Base-by-base conservation (phyloP, 1,284 basidiomycete genomes). In the Heterobasidion occidentale region DNA sequence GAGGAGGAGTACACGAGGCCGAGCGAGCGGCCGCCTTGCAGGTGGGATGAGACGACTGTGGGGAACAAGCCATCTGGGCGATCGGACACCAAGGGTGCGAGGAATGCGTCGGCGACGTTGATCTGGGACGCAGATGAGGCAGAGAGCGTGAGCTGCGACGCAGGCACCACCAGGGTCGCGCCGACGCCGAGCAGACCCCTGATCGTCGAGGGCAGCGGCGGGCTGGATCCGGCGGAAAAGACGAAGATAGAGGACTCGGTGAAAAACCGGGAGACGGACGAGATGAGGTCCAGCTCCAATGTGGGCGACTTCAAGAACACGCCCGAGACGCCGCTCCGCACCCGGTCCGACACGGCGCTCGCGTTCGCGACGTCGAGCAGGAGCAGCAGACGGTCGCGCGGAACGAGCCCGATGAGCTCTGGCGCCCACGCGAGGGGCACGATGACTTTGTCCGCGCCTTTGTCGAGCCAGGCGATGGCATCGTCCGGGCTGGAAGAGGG, bases 1-100 rank as follows among this genome's bases (percentile, higher is more conserved):
- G 71, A 67, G 12, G 97, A 99, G n/a, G 97, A 99, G 75, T 99
- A 99, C 49, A 98, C 97, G 55, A 99, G 83, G 17, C 97, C 97
- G 17, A 99, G 83, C 1, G 90, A 82, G 58, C 87, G 84, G 12
- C 90, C 87, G 14, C 81, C 82, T 60, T 84, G 80, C n/a, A 78
- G 78, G 61, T 84, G 77, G 2, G 90, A 88, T 19, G 86, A 84
- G 46, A 99, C 90, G 54, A 98, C 80, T 17, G 97, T 99, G 0
- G 95, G 90, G 71, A 93, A 95, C 47, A 99, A 81, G 17, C 92
- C 93, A 68, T 99, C 97, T 3, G 86, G 78, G 53, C 97, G 85
- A 72, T 99, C 97, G 2, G 94, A 93, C 17, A 77, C 73, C 55
- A 98, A 72, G 2, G 88, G 81, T 0, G 92, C 84, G 53, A 94